Percentiles rank a stretch among this genome's conserved stretches.
Conservation (phyloP, 371 early-diverging fungal genomes). For the Syncephalastrum sp. region DNA sequence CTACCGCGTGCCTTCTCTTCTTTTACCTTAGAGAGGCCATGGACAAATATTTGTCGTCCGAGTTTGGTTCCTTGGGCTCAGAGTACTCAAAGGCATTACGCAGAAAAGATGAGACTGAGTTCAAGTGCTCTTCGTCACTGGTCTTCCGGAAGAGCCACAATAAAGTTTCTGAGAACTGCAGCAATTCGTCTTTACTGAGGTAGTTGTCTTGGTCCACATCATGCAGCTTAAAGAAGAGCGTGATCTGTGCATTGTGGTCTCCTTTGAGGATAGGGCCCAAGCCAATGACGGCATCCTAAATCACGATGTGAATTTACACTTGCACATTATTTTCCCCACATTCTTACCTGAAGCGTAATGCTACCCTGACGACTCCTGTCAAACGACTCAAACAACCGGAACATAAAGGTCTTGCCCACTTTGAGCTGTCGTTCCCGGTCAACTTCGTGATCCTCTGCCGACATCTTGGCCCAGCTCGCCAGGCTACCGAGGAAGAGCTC, state of each 20-base stretch:
- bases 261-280: constrained; percentile 77
- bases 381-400: constrained; percentile 55
- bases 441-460: constrained; percentile 17
- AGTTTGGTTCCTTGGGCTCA: constrained; percentile 33
- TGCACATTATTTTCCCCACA: not conserved
- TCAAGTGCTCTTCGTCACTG: constrained; percentile 52
- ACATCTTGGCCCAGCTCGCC: constrained; percentile 35
- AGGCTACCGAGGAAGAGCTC: constrained; percentile 34
- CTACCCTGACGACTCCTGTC: constrained; percentile 57
- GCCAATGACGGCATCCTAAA: constrained; percentile 77
- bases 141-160: constrained; percentile 69
- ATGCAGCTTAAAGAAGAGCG: constrained; percentile 84
- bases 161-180: constrained; percentile 86
- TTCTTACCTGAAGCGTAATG: constrained; percentile 58
- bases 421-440: constrained; percentile 33
- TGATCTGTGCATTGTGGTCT: constrained; percentile 77
- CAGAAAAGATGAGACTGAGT: constrained; percentile 70
- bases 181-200: constrained; percentile 80
- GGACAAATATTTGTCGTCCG: constrained; percentile 31
- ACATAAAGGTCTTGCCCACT: constrained; percentile 49
- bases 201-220: constrained; percentile 73
- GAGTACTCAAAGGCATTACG: constrained; percentile 70
- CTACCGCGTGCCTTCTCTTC: not conserved
- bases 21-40: constrained; percentile 40
- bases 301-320: not conserved